Evolutionary conservation across 2,329 filamentous ascomycete species (phyloP), one percentile per base, ranked within the genome.

Genomic region (Epichloe bromicola): DNA sequence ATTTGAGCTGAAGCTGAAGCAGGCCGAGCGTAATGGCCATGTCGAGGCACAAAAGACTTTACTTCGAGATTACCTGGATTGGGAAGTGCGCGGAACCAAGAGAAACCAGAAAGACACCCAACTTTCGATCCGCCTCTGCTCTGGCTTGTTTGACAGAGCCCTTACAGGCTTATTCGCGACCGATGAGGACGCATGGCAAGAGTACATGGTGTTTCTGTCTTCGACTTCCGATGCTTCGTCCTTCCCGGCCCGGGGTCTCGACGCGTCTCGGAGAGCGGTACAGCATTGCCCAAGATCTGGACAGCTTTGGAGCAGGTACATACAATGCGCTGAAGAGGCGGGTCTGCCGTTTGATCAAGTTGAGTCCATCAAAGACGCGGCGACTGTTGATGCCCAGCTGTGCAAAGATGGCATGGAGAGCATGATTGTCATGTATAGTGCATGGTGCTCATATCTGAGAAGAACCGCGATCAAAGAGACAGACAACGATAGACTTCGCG

Each of bases 261-360:
- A 87, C 45, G 77, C 91, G 6, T 74, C 94, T 2, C 83, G 88
- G 59, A 80, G 89, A 56, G 89, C 88, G 12, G 93, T 90, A 10
- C 79, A 83, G 42, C 93, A 97, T 66, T 95, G 91, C 59, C 90
- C 93, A 2, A 95, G 89, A 85, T 94, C 89, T 6, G 93, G 93
- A 15, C 76, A 80, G 30, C 75, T 98, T 6, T 98, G 93, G 93
- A 87, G 88, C 6, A 83, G 91, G 57, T 90, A 90, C 57, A 84
- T 98, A 26, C 70, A 96, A 49, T 85, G 83, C 19, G 86, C 88
- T 3, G 93, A 97, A 67, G 80, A 87, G 44, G 84, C 87, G 54
- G 79, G 79, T 36, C 78, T 83, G 55, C 75, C 84, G 0, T 95
- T 95, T 60, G 74, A 83, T 23, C 85, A 87, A 47, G 87, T 97